phyloP scores from a whole-genome alignment of 2,329 filamentous ascomycete genomes.

The Verticillium albo-atrum region DNA sequence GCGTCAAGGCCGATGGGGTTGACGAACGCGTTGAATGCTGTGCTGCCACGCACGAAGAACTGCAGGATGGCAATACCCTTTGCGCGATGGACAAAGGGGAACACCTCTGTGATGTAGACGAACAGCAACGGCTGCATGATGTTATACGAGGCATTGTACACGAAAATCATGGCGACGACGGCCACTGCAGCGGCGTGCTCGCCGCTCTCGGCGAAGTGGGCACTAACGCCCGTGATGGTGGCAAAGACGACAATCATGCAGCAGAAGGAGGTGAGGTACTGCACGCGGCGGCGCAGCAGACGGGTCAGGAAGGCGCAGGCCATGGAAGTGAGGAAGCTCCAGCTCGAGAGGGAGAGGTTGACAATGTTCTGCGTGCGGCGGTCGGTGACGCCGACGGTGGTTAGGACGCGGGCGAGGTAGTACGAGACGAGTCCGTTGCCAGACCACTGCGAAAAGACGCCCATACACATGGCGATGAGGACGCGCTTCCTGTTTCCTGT shows the following conservation, averaged over 20 bases:
- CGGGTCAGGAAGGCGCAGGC: constrained; percentile 18
- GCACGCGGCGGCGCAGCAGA: constrained; percentile 4
- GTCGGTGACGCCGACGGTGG: not conserved
- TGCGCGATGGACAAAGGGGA: constrained; percentile 46
- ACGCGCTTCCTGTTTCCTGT: constrained; percentile 24
- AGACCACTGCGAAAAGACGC: constrained; percentile 35
- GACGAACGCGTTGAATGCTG: constrained; percentile 21
- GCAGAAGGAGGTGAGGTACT: constrained; percentile 7
- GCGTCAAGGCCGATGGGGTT: constrained; percentile 46
- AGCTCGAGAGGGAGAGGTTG: constrained; percentile 12
- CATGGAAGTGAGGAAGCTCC: constrained; percentile 19
- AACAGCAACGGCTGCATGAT: constrained; percentile 47
- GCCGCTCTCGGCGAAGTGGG: constrained; percentile 22
- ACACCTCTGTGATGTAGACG: constrained; percentile 47
- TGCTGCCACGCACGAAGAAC: constrained; percentile 16
- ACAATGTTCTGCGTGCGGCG: not conserved
- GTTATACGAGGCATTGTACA: constrained; percentile 42
- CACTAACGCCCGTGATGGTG: constrained; percentile 26
- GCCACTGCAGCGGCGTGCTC: constrained; percentile 22
- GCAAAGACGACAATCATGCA: constrained; percentile 7
- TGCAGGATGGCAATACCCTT: constrained; percentile 37
- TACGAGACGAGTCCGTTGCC: constrained; percentile 27
- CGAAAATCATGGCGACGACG: constrained; percentile 29
- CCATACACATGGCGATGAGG: constrained; percentile 36
- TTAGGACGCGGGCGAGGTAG: constrained; percentile 16